Evolutionary conservation across 306 rosid genomes (phyloP).

Genomic region (Sphenostylis stenocarpa): DNA sequence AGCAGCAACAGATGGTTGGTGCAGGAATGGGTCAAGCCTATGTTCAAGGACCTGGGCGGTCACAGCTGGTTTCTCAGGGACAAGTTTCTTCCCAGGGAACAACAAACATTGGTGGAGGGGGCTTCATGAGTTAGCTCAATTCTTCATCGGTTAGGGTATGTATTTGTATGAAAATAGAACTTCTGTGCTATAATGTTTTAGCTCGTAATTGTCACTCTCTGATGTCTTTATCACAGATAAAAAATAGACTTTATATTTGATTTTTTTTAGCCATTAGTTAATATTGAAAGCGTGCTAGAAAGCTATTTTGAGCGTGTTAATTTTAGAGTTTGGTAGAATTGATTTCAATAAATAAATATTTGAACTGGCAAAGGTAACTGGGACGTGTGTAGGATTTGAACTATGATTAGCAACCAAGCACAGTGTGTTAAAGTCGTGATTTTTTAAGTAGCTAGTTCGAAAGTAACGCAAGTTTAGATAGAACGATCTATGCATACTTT

Average conservation of each 20-base stretch:
- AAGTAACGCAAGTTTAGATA: not conserved
- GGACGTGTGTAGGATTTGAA: not conserved
- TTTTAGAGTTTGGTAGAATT: not conserved
- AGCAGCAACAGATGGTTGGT: slow-evolving; percentile 83
- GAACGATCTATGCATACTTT: not conserved
- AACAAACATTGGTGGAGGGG: slow-evolving; percentile 71
- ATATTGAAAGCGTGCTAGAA: not conserved
- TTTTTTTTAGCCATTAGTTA: slow-evolving; percentile 22
- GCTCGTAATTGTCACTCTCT: not conserved
- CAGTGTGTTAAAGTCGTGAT: not conserved
- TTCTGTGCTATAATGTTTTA: not conserved
- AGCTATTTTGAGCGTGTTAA: not conserved
- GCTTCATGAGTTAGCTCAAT: slow-evolving; percentile 64
- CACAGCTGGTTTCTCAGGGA: slow-evolving; percentile 82
- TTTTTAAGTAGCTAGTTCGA: not conserved
- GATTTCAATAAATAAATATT: not conserved
- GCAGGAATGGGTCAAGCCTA: slow-evolving; percentile 75
- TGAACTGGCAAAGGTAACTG: not conserved
- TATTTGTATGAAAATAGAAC: not conserved
- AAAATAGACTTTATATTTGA: not conserved
- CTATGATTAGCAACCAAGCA: not conserved
- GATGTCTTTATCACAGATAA: not conserved
- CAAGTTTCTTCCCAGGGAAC: slow-evolving; percentile 78
- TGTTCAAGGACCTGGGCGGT: slow-evolving; percentile 79
- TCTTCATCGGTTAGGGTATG: not conserved